Evolutionary conservation across 2,329 filamentous ascomycete genomes (phyloP).

Genomic region (Pseudogymnoascus sp.): DNA sequence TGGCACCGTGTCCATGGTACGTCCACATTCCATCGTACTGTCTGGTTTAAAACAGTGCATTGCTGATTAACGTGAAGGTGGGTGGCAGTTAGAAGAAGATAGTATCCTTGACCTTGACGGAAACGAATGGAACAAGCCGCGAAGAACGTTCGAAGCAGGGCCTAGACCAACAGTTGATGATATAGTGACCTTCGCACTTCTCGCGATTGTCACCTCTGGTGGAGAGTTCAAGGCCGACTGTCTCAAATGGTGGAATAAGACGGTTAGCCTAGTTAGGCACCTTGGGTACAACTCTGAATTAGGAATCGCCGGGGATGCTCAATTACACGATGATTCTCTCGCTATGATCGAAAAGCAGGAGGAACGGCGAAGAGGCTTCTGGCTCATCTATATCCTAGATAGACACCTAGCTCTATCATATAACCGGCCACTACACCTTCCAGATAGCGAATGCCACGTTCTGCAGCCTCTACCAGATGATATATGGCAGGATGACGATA

Average conservation of each 20-base stretch:
- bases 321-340: background rate
- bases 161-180: slow-evolving; percentile 28
- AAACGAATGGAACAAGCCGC: background rate
- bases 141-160: background rate
- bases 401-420: slow-evolving; percentile 13
- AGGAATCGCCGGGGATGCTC: background rate
- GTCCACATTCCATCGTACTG: background rate
- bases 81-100: background rate
- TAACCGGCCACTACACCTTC: slow-evolving; percentile 33
- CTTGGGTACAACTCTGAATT: background rate
- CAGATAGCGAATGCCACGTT: slow-evolving; percentile 41
- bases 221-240: slow-evolving; percentile 44
- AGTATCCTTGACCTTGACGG: background rate
- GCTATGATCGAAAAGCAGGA: slow-evolving; percentile 1
- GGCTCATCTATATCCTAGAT: slow-evolving; percentile 11
- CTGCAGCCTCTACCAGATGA: slow-evolving; percentile 20
- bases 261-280: slow-evolving; percentile 16
- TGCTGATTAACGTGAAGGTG: background rate
- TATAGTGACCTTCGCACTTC: slow-evolving; percentile 39
- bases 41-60: background rate
- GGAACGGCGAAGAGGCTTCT: slow-evolving; percentile 12
- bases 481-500: slow-evolving; percentile 10
- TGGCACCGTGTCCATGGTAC: background rate
- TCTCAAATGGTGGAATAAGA: slow-evolving; percentile 42
- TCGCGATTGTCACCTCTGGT: slow-evolving; percentile 41